phyloP scores from a whole-genome alignment of 495 filamentous ascomycete species.

The Apodospora peruviana region DNA sequence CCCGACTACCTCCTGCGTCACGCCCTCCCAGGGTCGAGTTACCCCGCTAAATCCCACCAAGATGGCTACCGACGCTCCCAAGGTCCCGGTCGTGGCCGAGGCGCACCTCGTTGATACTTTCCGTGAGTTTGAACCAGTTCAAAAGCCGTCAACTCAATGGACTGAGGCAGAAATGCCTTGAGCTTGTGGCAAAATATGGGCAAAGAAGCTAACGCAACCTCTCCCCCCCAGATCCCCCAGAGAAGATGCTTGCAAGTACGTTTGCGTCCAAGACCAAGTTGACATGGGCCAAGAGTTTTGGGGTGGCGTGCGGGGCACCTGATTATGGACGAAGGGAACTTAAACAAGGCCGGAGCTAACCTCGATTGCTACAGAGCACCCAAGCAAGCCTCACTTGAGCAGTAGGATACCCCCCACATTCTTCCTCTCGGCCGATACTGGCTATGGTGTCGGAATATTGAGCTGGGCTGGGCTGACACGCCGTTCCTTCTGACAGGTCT shows the following conservation, averaged over 20 bases:
- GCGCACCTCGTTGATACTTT: conserved; percentile 83
- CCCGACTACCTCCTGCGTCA: no score
- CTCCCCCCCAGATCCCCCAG: conserved; percentile 39
- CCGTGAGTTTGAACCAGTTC: conserved; percentile 38
- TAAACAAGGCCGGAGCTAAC: conserved; percentile 24
- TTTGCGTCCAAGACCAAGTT: conserved; percentile 7
- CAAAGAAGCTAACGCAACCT: conserved; percentile 10
- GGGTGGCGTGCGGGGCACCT: conserved; percentile 17
- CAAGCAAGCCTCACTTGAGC: conserved; percentile 51
- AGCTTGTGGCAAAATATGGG: not conserved
- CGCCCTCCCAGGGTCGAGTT: conserved; percentile 4
- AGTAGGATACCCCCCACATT: conserved; percentile 30
- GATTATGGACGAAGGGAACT: conserved; percentile 23
- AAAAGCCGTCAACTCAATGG: conserved; percentile 5
- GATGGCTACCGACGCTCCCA: conserved; percentile 63
- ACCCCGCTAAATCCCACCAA: conserved; percentile 26
- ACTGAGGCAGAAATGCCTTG: not conserved
- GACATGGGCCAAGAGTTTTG: conserved; percentile 14
- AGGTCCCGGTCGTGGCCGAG: conserved; percentile 70
- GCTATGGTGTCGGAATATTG: not conserved
- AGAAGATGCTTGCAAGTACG: conserved; percentile 61
- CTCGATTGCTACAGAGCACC: conserved; percentile 42
- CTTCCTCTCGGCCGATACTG: not conserved
- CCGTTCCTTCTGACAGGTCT: conserved; percentile 38
- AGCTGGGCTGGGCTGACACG: conserved; percentile 11